Percentiles rank a stretch among this genome's conserved stretches.
Conservation (phyloP, 2,329 filamentous ascomycete species). For the Elsinoe arachidis region DNA sequence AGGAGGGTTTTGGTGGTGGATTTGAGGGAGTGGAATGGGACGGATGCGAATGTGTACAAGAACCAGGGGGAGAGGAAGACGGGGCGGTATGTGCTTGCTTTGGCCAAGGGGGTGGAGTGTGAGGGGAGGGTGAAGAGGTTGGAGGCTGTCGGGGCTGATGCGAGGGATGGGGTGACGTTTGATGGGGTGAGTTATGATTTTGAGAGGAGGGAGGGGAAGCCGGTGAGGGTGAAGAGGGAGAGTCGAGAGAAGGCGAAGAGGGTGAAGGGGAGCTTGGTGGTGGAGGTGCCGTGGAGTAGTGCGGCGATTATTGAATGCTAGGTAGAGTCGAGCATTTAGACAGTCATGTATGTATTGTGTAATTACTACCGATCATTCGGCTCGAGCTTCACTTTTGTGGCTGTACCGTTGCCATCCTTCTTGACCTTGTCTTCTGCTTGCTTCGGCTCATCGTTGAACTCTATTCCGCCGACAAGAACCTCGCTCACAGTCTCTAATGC, state of each 20-base stretch:
- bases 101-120: constrained; percentile 24
- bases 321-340: not conserved
- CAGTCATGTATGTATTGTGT: not conserved
- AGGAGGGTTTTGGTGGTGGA: constrained; percentile 49
- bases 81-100: constrained; percentile 36
- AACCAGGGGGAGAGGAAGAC: constrained; percentile 24
- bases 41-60: constrained; percentile 17
- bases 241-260: constrained; percentile 36
- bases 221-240: constrained; percentile 49
- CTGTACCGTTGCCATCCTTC: not conserved
- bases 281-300: constrained; percentile 15
- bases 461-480: constrained; percentile 70
- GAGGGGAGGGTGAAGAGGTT: constrained; percentile 40
- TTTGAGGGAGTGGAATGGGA: constrained; percentile 47
- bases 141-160: constrained; percentile 54
- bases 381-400: constrained; percentile 6
- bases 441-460: constrained; percentile 43
- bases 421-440: not conserved
- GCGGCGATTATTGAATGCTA: constrained; percentile 9
- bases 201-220: constrained; percentile 47
- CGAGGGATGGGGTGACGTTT: constrained; percentile 52
- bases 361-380: not conserved
- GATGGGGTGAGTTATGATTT: constrained; percentile 55
- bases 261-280: not conserved
- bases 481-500: constrained; percentile 78